These are phyloP conservation scores for Aspergillus nanangensis DNA, from an alignment of 495 filamentous ascomycete species.

Conservation along the genomic window DNA sequence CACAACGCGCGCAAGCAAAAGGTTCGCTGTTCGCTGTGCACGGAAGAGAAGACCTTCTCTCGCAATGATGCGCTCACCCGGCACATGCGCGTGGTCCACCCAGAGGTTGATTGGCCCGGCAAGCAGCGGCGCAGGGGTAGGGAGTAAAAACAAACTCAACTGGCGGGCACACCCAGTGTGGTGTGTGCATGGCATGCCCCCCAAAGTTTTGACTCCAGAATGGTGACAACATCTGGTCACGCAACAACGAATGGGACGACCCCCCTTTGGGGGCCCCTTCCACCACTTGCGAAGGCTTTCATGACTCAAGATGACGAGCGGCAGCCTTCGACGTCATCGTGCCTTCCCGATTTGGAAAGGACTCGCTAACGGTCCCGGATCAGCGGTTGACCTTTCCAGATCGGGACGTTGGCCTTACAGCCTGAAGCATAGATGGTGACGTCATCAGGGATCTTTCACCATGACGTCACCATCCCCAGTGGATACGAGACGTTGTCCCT, in stretches of 20 bases:
- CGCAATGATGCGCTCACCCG: constrained; percentile 88
- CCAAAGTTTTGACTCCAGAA: not conserved
- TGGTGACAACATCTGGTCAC: not conserved
- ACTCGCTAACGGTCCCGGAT: constrained; percentile 14
- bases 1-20: constrained; percentile 94
- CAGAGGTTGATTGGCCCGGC: constrained; percentile 75
- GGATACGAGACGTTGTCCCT: not conserved
- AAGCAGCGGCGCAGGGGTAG: constrained; percentile 48
- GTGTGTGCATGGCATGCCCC: no score
- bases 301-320: constrained; percentile 17
- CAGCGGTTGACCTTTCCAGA: constrained; percentile 10
- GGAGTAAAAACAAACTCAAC: constrained; percentile 21
- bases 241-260: constrained; percentile 7
- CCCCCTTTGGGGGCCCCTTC: not conserved
- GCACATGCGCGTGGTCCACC: constrained; percentile 88
- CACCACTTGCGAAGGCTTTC: not conserved
- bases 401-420: constrained; percentile 11
- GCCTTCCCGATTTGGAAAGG: constrained; percentile 13
- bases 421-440: constrained; percentile 15
- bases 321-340: constrained; percentile 24
- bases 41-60: constrained; percentile 96
- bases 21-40: constrained; percentile 89
- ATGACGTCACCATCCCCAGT: not conserved
- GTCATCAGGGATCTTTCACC: constrained; percentile 7
- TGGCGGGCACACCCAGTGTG: no score